phyloP scores from a whole-genome alignment of 2,329 filamentous ascomycete genomes.

The Neopestalotiopsis sp. region DNA sequence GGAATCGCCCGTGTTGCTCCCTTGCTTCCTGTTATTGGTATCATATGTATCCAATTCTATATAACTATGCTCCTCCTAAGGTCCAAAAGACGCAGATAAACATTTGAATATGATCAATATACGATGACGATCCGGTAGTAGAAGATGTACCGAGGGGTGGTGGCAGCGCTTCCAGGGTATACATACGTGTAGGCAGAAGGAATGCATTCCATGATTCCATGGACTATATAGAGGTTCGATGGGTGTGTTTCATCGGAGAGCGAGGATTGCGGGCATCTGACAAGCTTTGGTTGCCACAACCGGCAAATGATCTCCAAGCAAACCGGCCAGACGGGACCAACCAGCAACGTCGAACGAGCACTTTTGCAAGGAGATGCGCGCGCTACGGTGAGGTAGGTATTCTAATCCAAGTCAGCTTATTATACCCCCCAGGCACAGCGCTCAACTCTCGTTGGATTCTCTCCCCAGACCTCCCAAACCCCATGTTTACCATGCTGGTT shows the following conservation, averaged over 20 bases:
- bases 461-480: background rate
- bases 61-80: too few species aligned
- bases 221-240: background rate
- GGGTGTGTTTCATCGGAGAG: background rate
- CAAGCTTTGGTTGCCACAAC: background rate
- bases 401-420: background rate
- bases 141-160: too few species aligned
- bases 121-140: too few species aligned
- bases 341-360: background rate
- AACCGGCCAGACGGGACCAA: slow-evolving; percentile 1
- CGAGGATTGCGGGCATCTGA: background rate
- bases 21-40: too few species aligned
- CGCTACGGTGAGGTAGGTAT: background rate
- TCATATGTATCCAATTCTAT: too few species aligned
- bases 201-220: too few species aligned
- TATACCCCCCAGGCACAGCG: background rate
- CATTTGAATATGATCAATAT: too few species aligned
- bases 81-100: too few species aligned
- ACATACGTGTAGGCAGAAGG: too few species aligned
- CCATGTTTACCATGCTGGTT: background rate
- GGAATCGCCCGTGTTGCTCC: too few species aligned
- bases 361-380: background rate
- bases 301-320: background rate
- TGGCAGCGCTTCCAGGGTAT: too few species aligned
- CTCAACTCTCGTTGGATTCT: background rate